Evolutionary conservation across 768 basidiomycete species (phyloP), one percentile per base, ranked within the genome.

Genomic region (Rickenella mellea): DNA sequence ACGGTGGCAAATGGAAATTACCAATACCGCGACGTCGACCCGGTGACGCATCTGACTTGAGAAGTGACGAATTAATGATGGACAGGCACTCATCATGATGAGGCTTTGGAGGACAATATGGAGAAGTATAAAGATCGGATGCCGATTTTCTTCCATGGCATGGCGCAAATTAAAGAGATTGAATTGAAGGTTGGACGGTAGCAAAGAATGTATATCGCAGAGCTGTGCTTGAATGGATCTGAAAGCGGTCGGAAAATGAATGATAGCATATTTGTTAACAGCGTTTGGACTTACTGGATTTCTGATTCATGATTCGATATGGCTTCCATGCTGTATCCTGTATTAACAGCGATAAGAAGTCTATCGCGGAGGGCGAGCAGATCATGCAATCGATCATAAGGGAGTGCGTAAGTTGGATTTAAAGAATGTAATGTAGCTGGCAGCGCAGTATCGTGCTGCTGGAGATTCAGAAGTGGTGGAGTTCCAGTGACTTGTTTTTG

Each of bases 171-270:
- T 36, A 36, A 36, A 17, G 15, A 14, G 19, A 36, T 17, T 36
- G 15, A 36, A 36, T 36, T 36, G 19, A 36, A 36, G 33, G 33
- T 36, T 36, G 11, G 33, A 36, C 19, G 33, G 33, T 17, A 36
- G 33, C 10, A 9, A 19, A 22, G 19, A 17, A 19, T 22, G 33
- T 2, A 36, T 36, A 12, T 19, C 10, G 10, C 19, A 15, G 19
- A 36, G 33, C 19, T 22, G 33, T 3, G 33, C 19, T 11, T 22
- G 24, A 4, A 36, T 22, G 24, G 19, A 17, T 22, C 33, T 36
- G 19, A 19, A 8, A n/a, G 14, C 19, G 15, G 5, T 11, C 19
- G 12, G 24, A 6, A 17, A 10, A 15, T 36, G 6, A 36, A 36
- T 36, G 15, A 15, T 36, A 3, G 10, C 5, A 14, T 36, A 9